Conservation (phyloP, 1,284 basidiomycete species). For the Puccinia horiana region DNA sequence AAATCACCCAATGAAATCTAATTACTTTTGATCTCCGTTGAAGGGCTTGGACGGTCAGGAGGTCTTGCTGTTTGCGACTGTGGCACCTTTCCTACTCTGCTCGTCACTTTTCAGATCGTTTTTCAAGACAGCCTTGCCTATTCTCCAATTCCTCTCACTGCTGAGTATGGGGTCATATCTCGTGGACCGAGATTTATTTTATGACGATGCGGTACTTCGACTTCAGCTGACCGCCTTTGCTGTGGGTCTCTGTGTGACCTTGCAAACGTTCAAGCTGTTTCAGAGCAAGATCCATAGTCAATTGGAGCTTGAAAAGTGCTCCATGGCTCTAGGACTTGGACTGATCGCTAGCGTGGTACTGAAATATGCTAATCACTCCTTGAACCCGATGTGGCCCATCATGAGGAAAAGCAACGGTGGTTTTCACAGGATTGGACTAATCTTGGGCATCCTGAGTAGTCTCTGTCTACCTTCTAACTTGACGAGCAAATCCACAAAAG, state of each 20-base stretch:
- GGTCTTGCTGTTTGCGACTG: conserved; percentile 52
- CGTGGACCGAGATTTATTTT: conserved; percentile 42
- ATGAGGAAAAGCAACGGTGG: conserved; percentile 64
- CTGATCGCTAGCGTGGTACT: conserved; percentile 71
- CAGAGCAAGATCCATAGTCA: conserved; percentile 25
- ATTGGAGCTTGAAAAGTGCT: conserved; percentile 28
- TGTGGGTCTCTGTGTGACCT: conserved; percentile 21
- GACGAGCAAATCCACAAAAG: neutral
- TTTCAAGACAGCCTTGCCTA: conserved; percentile 13
- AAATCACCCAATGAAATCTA: neutral
- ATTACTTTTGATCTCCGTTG: neutral
- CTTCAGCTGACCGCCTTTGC: conserved; percentile 42
- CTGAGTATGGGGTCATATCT: conserved; percentile 38
- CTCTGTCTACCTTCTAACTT: conserved; percentile 7
- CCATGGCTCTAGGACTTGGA: conserved; percentile 61
- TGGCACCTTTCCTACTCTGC: conserved; percentile 45
- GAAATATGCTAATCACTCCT: conserved; percentile 76
- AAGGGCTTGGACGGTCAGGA: conserved; percentile 52
- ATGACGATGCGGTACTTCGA: conserved; percentile 47
- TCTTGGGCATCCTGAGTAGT: conserved; percentile 57
- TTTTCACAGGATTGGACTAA: conserved; percentile 71
- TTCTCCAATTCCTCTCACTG: conserved; percentile 33
- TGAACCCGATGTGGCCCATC: conserved; percentile 85
- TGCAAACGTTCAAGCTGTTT: conserved; percentile 26
- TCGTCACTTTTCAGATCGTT: conserved; percentile 11